Evolutionary conservation across 139 green algal species (phyloP), one percentile per base, ranked within the genome.

Genomic region (Chlorella vulgaris): DNA sequence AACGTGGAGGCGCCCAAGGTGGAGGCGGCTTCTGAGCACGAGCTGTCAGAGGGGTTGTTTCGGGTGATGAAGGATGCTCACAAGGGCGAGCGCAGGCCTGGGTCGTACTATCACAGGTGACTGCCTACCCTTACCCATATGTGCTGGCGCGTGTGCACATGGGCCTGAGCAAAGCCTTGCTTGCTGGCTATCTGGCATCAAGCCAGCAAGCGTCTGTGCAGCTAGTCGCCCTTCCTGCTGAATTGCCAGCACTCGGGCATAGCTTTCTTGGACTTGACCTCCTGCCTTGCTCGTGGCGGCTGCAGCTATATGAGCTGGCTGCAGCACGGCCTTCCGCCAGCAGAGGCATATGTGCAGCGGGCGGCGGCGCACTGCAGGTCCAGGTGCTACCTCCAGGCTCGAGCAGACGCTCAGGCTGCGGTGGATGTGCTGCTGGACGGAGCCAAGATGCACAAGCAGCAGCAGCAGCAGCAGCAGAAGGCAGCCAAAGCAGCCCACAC

Each of bases 371-470:
- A 90, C 74, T n/a, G 1, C 26, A 5, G 7, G 4, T 75, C 84
- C 4, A 82, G 81, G 53, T 85, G 76, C 65, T 91, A 81, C 78
- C 74, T 90, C 18, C 86, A 90, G 74, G 71, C 68, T 0, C 36
- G 55, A 7, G 61, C 69, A 15, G 86, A 91, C 42, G 80, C 83
- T 1, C 39, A 62, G 18, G 61, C 62, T 26, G 84, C 78, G 0
- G 36, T 90, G 36, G 39, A 55, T 7, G 42, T 47, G 39, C 43
- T 78, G 38, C 31, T 42, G 10, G 53, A n/a, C 40, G 0, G 47
- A 36, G 38, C 63, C 55, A n/a, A 61, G 38, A 26, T 39, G 50
- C 76, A 5, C 13, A 6, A 31, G 33, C 43, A n/a, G 7, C 47
- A n/a, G 35, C 70, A 3, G 35, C 53, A 1, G n/a, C 6, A 47